Evolutionary conservation across 139 green algal genomes (phyloP).

Genomic region (Monoraphidium neglectum): DNA sequence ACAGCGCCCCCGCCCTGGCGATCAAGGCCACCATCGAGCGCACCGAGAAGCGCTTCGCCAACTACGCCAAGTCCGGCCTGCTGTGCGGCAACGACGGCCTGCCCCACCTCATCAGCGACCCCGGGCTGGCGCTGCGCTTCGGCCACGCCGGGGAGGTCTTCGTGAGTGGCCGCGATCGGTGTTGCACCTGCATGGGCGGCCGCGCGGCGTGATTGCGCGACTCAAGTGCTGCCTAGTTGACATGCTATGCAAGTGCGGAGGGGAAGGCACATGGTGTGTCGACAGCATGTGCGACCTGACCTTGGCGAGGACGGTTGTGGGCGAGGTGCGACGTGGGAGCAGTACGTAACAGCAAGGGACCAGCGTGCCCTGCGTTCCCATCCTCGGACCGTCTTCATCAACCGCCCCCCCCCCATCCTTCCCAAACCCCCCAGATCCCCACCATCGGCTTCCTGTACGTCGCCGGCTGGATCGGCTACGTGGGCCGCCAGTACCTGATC

Average conservation of each 20-base stretch:
- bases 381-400: too few species aligned
- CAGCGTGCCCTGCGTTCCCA: too few species aligned
- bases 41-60: slow-evolving; percentile 93
- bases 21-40: slow-evolving; percentile 94
- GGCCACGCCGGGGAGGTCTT: slow-evolving; percentile 94
- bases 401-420: too few species aligned
- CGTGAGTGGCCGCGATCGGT: slow-evolving; percentile 63
- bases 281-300: too few species aligned
- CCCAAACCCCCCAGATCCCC: slow-evolving; percentile 84
- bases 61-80: slow-evolving; percentile 90
- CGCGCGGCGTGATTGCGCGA: too few species aligned
- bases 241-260: too few species aligned
- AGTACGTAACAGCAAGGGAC: too few species aligned
- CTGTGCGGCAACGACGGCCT: slow-evolving; percentile 98
- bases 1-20: slow-evolving; percentile 84
- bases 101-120: slow-evolving; percentile 98
- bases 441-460: slow-evolving; percentile 98
- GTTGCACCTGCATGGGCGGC: too few species aligned
- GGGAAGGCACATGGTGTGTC: too few species aligned
- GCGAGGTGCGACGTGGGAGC: too few species aligned
- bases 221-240: too few species aligned
- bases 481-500: slow-evolving; percentile 92
- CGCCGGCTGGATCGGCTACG: slow-evolving; percentile 95
- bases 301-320: too few species aligned
- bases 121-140: slow-evolving; percentile 90